Evolutionary conservation across 2,329 filamentous ascomycete genomes (phyloP), one percentile per base, ranked within the genome.

Genomic region (Aureobasidium sp.): DNA sequence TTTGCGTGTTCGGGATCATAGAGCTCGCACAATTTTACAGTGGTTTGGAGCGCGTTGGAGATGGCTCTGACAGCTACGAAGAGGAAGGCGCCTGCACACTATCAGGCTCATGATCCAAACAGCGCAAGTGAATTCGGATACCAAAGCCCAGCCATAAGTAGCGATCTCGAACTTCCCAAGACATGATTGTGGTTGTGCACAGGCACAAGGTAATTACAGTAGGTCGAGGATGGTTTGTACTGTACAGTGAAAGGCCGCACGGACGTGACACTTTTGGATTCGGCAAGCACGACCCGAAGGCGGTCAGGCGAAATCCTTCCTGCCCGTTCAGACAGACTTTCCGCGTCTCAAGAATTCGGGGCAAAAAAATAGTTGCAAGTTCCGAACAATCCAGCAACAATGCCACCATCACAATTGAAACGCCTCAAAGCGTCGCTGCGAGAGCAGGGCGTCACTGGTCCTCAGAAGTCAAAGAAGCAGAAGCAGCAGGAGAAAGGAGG

Each of bases 331-430:
- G n/a, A n/a, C 30, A 50, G 47, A 38, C 34, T 29, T 39, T 29
- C 34, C 32, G 25, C 40, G 27, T 24, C 22, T 50, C 29, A 29
- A 50, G 35, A 11, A 39, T 35, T 35, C 32, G 32, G 32, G 45
- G 45, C 48, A 41, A 51, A 38, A 39, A 51, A 27, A 34, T 12
- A n/a, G 32, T 41, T 12, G 12, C 8, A 25, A 41, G 22, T 14
- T 17, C 2, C 6, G 41, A 45, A 19, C 29, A 22, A 24, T 6
- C 24, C 17, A 24, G 17, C 25, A 60, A 59, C 19, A 52, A 98
- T 98, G 93, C 84, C 91, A 61, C 88, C 90, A 58, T 98, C 94
- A 11, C 94, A 98, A 75, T 79, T 98, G 55, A 98, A 97, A 73
- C 86, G 90, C 70, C 80, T 98, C 39, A 98, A 97, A 73, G 80